Evolutionary conservation across 2,329 filamentous ascomycete species (phyloP), one percentile per base, ranked within the genome.

Genomic region (Curvularia verruculosa): DNA sequence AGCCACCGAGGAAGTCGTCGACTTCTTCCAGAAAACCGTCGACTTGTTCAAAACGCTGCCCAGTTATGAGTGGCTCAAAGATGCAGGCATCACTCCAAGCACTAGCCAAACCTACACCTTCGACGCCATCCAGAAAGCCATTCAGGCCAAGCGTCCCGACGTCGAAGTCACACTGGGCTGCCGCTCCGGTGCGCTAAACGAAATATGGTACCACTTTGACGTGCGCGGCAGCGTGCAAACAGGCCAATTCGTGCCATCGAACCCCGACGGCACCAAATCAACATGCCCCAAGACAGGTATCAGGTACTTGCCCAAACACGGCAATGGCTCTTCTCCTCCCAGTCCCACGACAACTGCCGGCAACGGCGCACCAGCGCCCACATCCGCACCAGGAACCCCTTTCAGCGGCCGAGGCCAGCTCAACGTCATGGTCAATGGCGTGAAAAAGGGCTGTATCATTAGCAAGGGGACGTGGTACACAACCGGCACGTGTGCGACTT

Each of bases 21-120:
- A 89, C 70, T 92, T 85, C 77, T 91, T 91, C 76, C 79, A 87
- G 67, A 84, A 82, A 56, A 81, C 87, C 2, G 87, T 90, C 4
- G 80, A 82, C 21, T 71, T 91, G 1, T 92, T 89, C 80, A 85
- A 89, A 74, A 79, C 79, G 0, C 79, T 91, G 8, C 85, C 88
- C 12, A 87, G 86, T 12, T 90, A 90, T 73, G 70, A 84, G 74
- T 83, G 82, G 73, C 82, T 92, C 21, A 75, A 82, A 3, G 82
- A 81, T 13, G 88, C 87, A 1, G 88, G 86, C 18, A 87, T 87
- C 67, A 78, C 75, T 1, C 85, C 85, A 2, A 84, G 81, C 12
- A 74, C 69, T 3, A 79, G 78, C 6, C 75, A 81, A 58, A 89
- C 85, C 0, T 91, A 90, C 76, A 83, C 82, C 1, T 79, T 81